phyloP scores from a whole-genome alignment of 495 filamentous ascomycete genomes.

The Clavariopsis aquatica region DNA sequence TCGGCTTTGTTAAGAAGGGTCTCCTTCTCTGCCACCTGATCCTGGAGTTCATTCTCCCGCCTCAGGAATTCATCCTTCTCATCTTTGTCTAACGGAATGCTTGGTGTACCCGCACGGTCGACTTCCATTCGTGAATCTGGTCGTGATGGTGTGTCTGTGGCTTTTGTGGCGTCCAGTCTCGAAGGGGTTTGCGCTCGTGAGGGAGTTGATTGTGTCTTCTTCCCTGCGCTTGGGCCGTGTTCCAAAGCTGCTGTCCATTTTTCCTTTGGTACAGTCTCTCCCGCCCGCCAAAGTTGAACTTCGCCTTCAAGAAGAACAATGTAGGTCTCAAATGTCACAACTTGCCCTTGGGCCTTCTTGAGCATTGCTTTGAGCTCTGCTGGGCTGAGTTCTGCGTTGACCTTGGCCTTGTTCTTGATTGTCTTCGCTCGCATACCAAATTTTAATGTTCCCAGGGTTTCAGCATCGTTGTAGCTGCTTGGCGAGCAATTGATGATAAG shows the following conservation, averaged over 20 bases:
- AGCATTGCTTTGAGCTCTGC: conserved; percentile 89
- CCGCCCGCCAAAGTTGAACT: conserved; percentile 80
- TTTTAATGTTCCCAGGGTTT: conserved; percentile 88
- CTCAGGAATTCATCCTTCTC: conserved; percentile 94
- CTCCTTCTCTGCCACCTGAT: conserved; percentile 92
- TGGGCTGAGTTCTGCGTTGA: conserved; percentile 96
- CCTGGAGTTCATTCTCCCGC: conserved; percentile 94
- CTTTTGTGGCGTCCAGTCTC: conserved; percentile 44
- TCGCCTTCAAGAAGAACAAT: conserved; percentile 83
- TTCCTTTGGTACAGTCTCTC: conserved; percentile 86
- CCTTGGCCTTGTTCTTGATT: conserved; percentile 99
- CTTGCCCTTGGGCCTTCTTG: conserved; percentile 86
- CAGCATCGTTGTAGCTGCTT: conserved; percentile 95
- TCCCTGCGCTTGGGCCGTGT: conserved; percentile 56
- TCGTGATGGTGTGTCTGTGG: conserved; percentile 62
- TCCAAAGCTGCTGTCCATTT: conserved; percentile 67
- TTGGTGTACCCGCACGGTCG: conserved; percentile 84
- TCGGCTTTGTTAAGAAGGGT: conserved; percentile 75
- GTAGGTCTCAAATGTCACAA: conserved; percentile 83
- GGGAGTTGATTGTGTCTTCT: conserved; percentile 61
- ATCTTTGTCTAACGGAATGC: conserved; percentile 87
- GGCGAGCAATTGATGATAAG: conserved; percentile 98
- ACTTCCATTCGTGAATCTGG: conserved; percentile 80
- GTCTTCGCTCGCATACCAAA: conserved; percentile 97
- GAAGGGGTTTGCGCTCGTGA: conserved; percentile 80